Base-by-base conservation (phyloP, 768 basidiomycete species). In the Rhodosporidiobolus odoratus region DNA sequence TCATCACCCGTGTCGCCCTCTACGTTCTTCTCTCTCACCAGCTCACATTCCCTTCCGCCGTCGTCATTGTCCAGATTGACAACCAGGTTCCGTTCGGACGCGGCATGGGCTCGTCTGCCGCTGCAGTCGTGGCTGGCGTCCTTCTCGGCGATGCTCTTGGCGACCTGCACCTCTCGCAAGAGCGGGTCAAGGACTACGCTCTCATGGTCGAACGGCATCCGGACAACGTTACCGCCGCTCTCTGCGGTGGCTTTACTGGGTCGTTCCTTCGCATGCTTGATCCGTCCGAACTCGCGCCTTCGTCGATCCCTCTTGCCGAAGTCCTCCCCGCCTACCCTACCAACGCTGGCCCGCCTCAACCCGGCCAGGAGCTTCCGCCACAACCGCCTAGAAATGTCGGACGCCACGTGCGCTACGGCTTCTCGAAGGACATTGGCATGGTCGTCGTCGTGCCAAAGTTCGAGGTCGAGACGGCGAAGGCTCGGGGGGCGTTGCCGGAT, bases 151-250 rank as follows among this genome's bases (percentile, higher is more conserved):
- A 92, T 77, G 83, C 86, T n/a, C 83, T 98, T 32, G 95, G 90
- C 23, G 74, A 84, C 25, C 85, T 98, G 70, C 78, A 83, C 32
- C 86, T 98, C 17, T 80, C 89, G 21, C 82, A 79, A 37, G 84
- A 83, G 52, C 86, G 96, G 34, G 82, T 95, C 76, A 86, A 98
- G 70, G 96, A 99, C 81, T 95, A 91, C 78, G 94, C 95, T 2
- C 84, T 99, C 63, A 99, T 99, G 96, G 93, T 99, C 77, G 96
- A 99, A 81, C 85, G 96, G 25, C 96, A 99, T 79, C 96, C 96
- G 23, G 96, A 99, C 81, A 99, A 99, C 79, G 94, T 99, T 78
- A 96, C 96, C 1, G 96, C 96, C 4, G 95, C 94, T 0, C 86
- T 99, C 45, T 85, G 97, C 25, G 96, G 96, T 43, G 96, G 96